Conservation (phyloP, 1,284 basidiomycete genomes). For the Naganishia sp. region DNA sequence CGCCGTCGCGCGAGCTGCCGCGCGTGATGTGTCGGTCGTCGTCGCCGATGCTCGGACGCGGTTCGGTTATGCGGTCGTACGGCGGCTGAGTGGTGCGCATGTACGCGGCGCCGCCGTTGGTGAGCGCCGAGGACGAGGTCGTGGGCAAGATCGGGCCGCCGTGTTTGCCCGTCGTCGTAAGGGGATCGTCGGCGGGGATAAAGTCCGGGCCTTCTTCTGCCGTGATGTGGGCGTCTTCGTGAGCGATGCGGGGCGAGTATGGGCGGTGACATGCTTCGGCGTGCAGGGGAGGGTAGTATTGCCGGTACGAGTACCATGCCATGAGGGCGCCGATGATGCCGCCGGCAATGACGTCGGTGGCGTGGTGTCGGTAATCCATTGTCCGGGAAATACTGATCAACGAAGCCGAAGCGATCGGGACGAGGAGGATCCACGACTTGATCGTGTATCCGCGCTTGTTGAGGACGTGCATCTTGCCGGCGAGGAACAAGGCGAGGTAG, state of each 20-base stretch:
- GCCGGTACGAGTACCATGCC: slow-evolving; percentile 49
- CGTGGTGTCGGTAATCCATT: slow-evolving; percentile 58
- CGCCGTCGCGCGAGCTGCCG: not conserved
- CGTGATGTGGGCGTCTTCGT: slow-evolving; percentile 19
- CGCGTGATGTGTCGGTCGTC: not conserved
- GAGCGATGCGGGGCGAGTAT: slow-evolving; percentile 18
- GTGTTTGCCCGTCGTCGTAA: not conserved
- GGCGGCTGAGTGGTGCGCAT: slow-evolving; percentile 7
- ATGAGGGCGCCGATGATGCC: slow-evolving; percentile 44
- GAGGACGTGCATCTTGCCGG: slow-evolving; percentile 27
- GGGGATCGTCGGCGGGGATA: not conserved
- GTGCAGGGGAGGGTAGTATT: slow-evolving; percentile 46
- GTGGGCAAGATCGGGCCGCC: slow-evolving; percentile 14
- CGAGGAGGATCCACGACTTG: slow-evolving; percentile 81
- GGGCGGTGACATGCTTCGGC: slow-evolving; percentile 8
- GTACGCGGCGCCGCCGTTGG: slow-evolving; percentile 14
- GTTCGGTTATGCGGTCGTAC: not conserved
- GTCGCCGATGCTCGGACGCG: slow-evolving; percentile 15
- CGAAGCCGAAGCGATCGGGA: slow-evolving; percentile 74
- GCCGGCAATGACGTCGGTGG: slow-evolving; percentile 47
- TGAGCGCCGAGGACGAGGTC: slow-evolving; percentile 4
- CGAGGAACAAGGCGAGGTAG: slow-evolving; percentile 52
- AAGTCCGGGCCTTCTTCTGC: slow-evolving; percentile 19
- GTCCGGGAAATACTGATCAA: slow-evolving; percentile 83
- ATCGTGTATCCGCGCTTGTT: slow-evolving; percentile 64